A percentile compares a stretch with the other conserved stretches of the same genome.
Evolutionary conservation across 2,329 filamentous ascomycete genomes (phyloP).

Genomic region (Ophiostoma ips): DNA sequence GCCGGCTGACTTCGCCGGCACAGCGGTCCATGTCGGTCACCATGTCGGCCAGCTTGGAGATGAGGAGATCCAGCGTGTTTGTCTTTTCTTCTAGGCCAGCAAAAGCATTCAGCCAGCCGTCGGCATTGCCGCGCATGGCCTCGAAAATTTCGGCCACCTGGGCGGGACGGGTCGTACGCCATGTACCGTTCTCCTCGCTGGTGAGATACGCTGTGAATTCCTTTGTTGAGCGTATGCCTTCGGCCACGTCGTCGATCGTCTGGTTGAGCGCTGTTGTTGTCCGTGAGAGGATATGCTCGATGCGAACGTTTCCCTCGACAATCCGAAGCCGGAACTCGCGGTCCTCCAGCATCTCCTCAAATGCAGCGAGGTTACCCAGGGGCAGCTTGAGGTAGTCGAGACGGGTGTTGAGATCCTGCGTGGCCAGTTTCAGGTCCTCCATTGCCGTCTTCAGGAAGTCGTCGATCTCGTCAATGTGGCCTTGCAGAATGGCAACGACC

Average conservation of each 20-base stretch:
- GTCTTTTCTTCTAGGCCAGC: slow-evolving; percentile 61
- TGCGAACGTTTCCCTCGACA: slow-evolving; percentile 75
- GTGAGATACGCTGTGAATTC: slow-evolving; percentile 66
- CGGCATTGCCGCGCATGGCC: slow-evolving; percentile 85
- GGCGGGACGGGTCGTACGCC: slow-evolving; percentile 47
- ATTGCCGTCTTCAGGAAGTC: slow-evolving; percentile 75
- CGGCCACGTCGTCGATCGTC: slow-evolving; percentile 62
- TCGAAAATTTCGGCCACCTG: slow-evolving; percentile 56
- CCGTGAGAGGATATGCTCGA: slow-evolving; percentile 75
- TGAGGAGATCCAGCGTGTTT: slow-evolving; percentile 51
- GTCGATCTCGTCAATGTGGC: slow-evolving; percentile 88
- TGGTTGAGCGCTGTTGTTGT: slow-evolving; percentile 66
- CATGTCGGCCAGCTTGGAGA: slow-evolving; percentile 61
- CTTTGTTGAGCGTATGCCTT: slow-evolving; percentile 61
- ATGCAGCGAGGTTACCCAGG: slow-evolving; percentile 67
- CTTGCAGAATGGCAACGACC: slow-evolving; percentile 78
- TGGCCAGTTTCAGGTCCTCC: slow-evolving; percentile 70
- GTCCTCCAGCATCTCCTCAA: slow-evolving; percentile 80
- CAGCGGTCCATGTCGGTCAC: slow-evolving; percentile 76
- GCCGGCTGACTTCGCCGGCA: slow-evolving; percentile 69
- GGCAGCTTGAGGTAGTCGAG: slow-evolving; percentile 70
- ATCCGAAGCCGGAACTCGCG: slow-evolving; percentile 70
- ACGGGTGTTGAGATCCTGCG: slow-evolving; percentile 64
- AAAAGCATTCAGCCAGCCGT: slow-evolving; percentile 78
- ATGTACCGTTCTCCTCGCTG: slow-evolving; percentile 46